phyloP scores from a whole-genome alignment of 2,329 filamentous ascomycete genomes.

The Xylaria hypoxylon region DNA sequence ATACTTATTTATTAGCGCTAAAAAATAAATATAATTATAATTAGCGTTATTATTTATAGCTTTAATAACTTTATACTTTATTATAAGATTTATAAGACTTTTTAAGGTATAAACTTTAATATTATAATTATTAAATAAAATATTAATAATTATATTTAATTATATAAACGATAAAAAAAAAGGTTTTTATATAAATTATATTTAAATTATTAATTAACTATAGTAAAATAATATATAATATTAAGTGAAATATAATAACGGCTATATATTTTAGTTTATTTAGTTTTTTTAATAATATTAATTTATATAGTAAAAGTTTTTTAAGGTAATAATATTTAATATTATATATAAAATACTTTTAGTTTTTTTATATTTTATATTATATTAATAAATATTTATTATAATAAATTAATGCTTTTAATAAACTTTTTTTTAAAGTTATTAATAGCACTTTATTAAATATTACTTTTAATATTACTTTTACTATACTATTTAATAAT shows the following conservation, averaged over 20 bases:
- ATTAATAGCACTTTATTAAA: too few species aligned
- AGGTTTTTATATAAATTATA: neutral
- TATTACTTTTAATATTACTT: conserved; percentile 18
- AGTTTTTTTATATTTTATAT: neutral
- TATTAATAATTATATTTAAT: neutral
- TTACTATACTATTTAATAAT: conserved; percentile 9
- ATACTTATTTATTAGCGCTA: neutral
- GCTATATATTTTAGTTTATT: conserved; percentile 6
- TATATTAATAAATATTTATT: neutral
- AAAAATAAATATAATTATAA: conserved; percentile 5
- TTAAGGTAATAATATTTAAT: conserved; percentile 21
- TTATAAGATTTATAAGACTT: conserved; percentile 9
- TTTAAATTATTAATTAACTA: neutral
- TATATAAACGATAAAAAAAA: neutral
- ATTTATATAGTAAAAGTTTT: neutral
- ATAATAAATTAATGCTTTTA: conserved; percentile 19
- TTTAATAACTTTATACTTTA: conserved; percentile 13
- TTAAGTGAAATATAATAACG: neutral
- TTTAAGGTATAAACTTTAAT: neutral
- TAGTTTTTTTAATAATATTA: neutral
- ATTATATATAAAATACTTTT: conserved; percentile 20
- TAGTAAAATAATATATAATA: neutral
- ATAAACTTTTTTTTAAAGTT: conserved; percentile 23
- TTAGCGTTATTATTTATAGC: conserved; percentile 12
- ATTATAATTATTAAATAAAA: conserved; percentile 1